Percentiles rank a stretch among this genome's conserved stretches.
Conservation (phyloP, 441 rosid genomes). For the Jatropha podagrica region DNA sequence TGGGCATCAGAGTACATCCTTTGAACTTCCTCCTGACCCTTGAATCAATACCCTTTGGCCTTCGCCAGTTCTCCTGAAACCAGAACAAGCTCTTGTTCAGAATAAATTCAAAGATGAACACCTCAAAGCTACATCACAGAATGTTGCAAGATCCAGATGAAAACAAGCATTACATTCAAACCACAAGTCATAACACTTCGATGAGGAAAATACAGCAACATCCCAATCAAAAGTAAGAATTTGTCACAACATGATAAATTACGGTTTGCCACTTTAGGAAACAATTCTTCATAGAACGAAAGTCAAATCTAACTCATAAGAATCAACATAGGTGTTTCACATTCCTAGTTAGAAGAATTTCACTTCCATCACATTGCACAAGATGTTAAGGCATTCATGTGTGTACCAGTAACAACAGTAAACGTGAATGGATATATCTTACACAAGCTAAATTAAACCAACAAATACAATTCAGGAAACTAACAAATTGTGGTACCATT, state of each 20-base stretch:
- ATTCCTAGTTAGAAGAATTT: no score
- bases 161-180: no score
- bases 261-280: background rate
- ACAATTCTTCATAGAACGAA: background rate
- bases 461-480: no score
- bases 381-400: no score
- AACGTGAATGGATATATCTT: no score
- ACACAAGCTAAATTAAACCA: no score
- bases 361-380: no score
- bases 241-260: background rate
- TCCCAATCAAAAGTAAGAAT: background rate
- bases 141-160: background rate
- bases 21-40: slow-evolving; percentile 82
- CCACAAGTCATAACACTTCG: background rate
- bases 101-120: background rate
- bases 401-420: no score
- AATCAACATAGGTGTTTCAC: background rate
- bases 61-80: slow-evolving; percentile 55
- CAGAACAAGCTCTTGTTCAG: background rate
- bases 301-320: background rate
- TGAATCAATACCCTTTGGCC: slow-evolving; percentile 85
- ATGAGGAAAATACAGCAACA: background rate
- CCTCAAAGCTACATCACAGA: background rate
- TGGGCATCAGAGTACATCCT: slow-evolving; percentile 69
- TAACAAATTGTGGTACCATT: background rate